A percentile compares a stretch with the other conserved stretches of the same genome.
phyloP scores from a whole-genome alignment of 306 rosid species.

The Rosa lucieae region DNA sequence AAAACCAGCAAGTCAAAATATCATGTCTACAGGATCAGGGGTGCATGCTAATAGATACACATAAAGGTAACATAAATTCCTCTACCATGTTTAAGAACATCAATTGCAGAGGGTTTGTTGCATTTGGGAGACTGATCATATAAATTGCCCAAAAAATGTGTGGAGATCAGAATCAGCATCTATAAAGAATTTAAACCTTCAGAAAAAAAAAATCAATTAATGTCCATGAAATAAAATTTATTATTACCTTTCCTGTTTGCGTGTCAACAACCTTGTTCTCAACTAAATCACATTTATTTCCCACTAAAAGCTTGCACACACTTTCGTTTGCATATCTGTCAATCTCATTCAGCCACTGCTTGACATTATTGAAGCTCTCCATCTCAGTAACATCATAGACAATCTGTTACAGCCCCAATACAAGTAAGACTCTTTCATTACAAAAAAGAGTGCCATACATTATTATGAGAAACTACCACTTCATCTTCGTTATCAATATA shows the following conservation, averaged over 20 bases:
- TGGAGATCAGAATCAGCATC: neutral
- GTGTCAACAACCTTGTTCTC: conserved; percentile 93
- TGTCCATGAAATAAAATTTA: neutral
- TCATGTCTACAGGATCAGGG: neutral
- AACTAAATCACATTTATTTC: conserved; percentile 83
- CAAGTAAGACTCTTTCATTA: conserved; percentile 14
- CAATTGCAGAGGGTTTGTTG: neutral
- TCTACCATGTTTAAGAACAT: neutral
- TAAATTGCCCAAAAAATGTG: conserved; percentile 1
- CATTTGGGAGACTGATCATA: neutral
- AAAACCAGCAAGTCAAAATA: neutral
- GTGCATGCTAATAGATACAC: neutral
- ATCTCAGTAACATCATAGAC: conserved; percentile 94
- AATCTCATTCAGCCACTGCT: conserved; percentile 96
- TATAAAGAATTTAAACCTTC: neutral
- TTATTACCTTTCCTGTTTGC: conserved; percentile 72
- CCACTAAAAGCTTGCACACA: conserved; percentile 95
- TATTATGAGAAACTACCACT: neutral
- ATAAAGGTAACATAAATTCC: neutral
- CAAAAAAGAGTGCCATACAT: neutral
- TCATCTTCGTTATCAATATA: neutral
- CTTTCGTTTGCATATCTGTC: conserved; percentile 90
- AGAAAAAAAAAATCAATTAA: neutral
- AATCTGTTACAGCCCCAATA: conserved; percentile 60
- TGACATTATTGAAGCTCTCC: conserved; percentile 97